A percentile compares a stretch with the other conserved stretches of the same genome.
Conservation (phyloP, 2,329 filamentous ascomycete genomes). For the Amylocarpus encephaloides region DNA sequence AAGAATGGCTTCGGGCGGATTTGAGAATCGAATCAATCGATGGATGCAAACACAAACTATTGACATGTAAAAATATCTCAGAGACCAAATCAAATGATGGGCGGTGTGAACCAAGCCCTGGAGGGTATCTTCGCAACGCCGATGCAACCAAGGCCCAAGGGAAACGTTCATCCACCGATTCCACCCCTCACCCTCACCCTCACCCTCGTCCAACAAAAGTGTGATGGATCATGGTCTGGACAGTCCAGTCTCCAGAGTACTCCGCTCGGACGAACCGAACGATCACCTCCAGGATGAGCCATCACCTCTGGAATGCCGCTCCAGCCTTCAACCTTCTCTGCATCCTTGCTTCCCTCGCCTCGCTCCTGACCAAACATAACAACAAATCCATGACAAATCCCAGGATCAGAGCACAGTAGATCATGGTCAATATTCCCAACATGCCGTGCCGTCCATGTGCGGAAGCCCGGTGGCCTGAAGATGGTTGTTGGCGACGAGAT, state of each 20-base stretch:
- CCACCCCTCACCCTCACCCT: no score
- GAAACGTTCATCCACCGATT: background rate
- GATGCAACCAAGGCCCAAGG: background rate
- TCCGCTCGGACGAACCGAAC: background rate
- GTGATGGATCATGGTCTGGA: background rate
- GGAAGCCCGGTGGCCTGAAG: no score
- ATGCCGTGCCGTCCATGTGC: background rate
- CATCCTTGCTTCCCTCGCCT: constrained; percentile 8
- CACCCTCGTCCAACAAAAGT: background rate
- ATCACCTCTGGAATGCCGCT: background rate
- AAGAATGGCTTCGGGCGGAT: no score
- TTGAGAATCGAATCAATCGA: no score
- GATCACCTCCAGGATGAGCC: background rate
- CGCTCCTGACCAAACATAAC: background rate
- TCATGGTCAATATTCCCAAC: constrained; percentile 5
- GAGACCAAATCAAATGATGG: background rate
- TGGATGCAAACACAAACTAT: background rate
- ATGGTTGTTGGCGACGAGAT: no score
- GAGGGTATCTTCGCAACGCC: background rate
- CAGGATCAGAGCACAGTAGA: no score
- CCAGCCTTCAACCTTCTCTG: no score
- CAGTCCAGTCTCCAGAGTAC: background rate
- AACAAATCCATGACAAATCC: background rate
- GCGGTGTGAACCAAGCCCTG: background rate
- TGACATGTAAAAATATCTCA: background rate